Conservation (phyloP, 2,329 filamentous ascomycete genomes). For the Sporothrix variecibatus region DNA sequence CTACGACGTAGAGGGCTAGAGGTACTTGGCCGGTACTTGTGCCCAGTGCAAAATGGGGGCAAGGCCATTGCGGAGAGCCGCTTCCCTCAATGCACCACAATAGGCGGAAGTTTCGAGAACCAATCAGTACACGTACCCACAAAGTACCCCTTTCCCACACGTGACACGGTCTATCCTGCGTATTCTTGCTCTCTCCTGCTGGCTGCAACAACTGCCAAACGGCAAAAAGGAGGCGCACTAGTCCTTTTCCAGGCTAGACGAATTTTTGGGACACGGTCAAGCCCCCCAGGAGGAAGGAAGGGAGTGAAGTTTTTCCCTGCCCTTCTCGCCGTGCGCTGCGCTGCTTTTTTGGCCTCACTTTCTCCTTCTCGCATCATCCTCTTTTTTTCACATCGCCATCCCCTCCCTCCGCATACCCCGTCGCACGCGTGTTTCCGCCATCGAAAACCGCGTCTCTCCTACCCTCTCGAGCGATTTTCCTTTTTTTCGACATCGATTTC, state of each 20-base stretch:
- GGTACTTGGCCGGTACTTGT: constrained; percentile 22
- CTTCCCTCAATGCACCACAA: background rate
- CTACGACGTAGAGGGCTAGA: too few species aligned
- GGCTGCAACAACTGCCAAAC: background rate
- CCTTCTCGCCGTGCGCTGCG: constrained; percentile 34
- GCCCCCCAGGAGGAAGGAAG: constrained; percentile 41
- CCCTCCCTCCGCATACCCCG: background rate
- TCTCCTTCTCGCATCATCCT: constrained; percentile 33
- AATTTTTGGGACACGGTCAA: constrained; percentile 32
- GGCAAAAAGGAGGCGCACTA: constrained; percentile 33
- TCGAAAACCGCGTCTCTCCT: constrained; percentile 57
- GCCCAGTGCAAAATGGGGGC: background rate
- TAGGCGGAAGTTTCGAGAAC: constrained; percentile 19
- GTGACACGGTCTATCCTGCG: background rate
- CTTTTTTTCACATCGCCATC: constrained; percentile 44
- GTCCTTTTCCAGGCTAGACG: constrained; percentile 40
- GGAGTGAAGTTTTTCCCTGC: constrained; percentile 47
- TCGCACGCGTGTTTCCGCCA: constrained; percentile 40
- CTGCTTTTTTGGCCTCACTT: constrained; percentile 26
- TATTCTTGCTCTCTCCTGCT: background rate
- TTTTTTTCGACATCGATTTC: constrained; percentile 31
- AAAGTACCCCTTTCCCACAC: constrained; percentile 16
- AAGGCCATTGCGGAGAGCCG: background rate
- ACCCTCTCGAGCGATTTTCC: constrained; percentile 35
- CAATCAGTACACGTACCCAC: constrained; percentile 18